Conservation (phyloP, 2,329 filamentous ascomycete genomes). For the Colletotrichum sp. region DNA sequence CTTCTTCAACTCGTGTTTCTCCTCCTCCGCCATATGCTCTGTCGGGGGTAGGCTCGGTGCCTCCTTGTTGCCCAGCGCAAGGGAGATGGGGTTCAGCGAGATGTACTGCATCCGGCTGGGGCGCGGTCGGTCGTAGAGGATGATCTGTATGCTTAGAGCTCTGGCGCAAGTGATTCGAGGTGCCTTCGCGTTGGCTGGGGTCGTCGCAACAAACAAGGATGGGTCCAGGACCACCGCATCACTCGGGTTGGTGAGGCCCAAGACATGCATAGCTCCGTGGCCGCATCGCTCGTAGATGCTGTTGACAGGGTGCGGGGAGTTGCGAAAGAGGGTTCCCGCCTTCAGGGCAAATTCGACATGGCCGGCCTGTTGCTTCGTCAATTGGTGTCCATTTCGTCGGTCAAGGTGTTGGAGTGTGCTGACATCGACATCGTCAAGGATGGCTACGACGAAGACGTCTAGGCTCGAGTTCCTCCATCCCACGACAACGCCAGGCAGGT, state of each 20-base stretch:
- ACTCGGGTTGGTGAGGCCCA: slow-evolving; percentile 79
- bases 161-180: slow-evolving; percentile 78
- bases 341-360: slow-evolving; percentile 89
- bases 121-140: slow-evolving; percentile 86
- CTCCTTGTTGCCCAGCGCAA: slow-evolving; percentile 80
- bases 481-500: slow-evolving; percentile 83
- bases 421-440: slow-evolving; percentile 91
- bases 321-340: slow-evolving; percentile 81
- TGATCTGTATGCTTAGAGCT: slow-evolving; percentile 80
- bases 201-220: slow-evolving; percentile 70
- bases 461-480: slow-evolving; percentile 94
- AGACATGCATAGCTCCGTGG: slow-evolving; percentile 80
- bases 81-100: slow-evolving; percentile 85
- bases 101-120: slow-evolving; percentile 96
- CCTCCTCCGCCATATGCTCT: slow-evolving; percentile 73
- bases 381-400: not conserved
- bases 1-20: slow-evolving; percentile 62
- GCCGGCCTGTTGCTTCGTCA: slow-evolving; percentile 59
- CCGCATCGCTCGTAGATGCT: slow-evolving; percentile 88
- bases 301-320: slow-evolving; percentile 78
- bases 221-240: slow-evolving; percentile 63
- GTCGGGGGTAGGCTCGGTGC: slow-evolving; percentile 31
- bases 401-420: slow-evolving; percentile 30
- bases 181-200: slow-evolving; percentile 54
- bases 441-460: slow-evolving; percentile 88